Base-by-base conservation (phyloP, 768 basidiomycete genomes). In the Pulveroboletus ravenelii region DNA sequence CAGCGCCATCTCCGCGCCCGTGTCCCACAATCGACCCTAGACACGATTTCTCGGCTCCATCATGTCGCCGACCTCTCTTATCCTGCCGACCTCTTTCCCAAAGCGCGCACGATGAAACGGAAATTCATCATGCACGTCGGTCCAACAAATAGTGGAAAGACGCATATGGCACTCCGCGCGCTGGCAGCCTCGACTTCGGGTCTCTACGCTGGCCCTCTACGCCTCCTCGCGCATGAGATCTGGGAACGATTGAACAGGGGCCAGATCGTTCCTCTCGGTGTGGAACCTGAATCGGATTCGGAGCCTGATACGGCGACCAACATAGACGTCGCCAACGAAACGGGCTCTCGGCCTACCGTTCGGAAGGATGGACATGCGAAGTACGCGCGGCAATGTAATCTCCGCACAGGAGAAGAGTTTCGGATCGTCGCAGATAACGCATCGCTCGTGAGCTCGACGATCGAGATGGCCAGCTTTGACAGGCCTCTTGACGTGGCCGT, bases 121-220 rank as follows among this genome's bases (percentile, higher is more conserved):
- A 89, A 85, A 58, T 73, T 98, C 58, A 86, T 94, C 65, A 85
- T 98, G 76, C 95, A 99, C 60, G 92, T 99, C 36, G 96, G 95
- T 0, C 96, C 96, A 0, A 98, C 96, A 20, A 99, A 98, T 68
- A 91, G 89, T 54, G 96, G 95, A 29, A 99, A 99, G 72, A 99
- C 95, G 0, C 85, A 98, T 62, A 84, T 88, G 61, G 96, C 95
- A 0, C 72, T 99, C 9, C 84, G 90, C 39, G 91, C 93, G 0
- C 78, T 99, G 2, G 89, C 92, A 0, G 80, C 82, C 5, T 82
- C 93, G 0, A 60, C 64, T 1, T 70, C 72, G 0, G 96, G 94
- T 6, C 76, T 87, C 3, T 98, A 97, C 59, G 92, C 91, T 0
- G 93, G 94, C 0, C 96, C 95, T 0, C 75, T 98, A 6, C 80